Conservation (phyloP, 2,329 filamentous ascomycete species). For the Polychaeton citri region DNA sequence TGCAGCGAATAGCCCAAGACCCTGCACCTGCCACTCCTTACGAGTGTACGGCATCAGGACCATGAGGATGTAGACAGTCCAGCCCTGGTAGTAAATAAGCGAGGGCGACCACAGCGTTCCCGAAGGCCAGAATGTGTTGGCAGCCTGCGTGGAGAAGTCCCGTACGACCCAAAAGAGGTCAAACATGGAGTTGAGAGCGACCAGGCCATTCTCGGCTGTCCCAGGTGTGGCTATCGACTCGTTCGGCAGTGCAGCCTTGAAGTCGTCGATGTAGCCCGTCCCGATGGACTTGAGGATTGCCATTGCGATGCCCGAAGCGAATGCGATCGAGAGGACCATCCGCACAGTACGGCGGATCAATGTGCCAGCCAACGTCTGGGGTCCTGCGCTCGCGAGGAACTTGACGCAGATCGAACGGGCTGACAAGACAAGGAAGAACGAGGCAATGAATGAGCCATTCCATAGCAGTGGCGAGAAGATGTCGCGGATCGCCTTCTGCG, state of each 20-base stretch:
- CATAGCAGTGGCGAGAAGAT: constrained; percentile 32
- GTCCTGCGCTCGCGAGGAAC: constrained; percentile 26
- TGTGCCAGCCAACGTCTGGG: constrained; percentile 24
- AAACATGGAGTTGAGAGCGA: constrained; percentile 34
- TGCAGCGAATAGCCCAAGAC: constrained; percentile 13
- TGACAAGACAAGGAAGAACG: constrained; percentile 33
- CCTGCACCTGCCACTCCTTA: constrained; percentile 27
- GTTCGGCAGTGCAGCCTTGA: constrained; percentile 26
- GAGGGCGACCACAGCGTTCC: constrained; percentile 33
- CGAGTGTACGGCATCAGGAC: constrained; percentile 32
- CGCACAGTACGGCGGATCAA: constrained; percentile 30
- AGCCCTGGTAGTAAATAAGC: constrained; percentile 33
- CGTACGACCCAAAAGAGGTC: constrained; percentile 33
- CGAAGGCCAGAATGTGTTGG: constrained; percentile 29
- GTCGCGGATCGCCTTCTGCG: constrained; percentile 30
- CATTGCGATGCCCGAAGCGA: constrained; percentile 27
- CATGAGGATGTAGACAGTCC: constrained; percentile 37
- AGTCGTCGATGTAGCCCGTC: constrained; percentile 23
- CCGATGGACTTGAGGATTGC: constrained; percentile 22
- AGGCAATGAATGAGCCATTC: constrained; percentile 33
- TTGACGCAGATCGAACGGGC: constrained; percentile 30
- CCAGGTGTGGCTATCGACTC: constrained; percentile 19
- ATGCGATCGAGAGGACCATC: constrained; percentile 28
- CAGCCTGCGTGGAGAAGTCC: constrained; percentile 25
- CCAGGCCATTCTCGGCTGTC: constrained; percentile 24